Evolutionary conservation across 1,284 basidiomycete species (phyloP).

Genomic region (Anthracocystis walkeri): DNA sequence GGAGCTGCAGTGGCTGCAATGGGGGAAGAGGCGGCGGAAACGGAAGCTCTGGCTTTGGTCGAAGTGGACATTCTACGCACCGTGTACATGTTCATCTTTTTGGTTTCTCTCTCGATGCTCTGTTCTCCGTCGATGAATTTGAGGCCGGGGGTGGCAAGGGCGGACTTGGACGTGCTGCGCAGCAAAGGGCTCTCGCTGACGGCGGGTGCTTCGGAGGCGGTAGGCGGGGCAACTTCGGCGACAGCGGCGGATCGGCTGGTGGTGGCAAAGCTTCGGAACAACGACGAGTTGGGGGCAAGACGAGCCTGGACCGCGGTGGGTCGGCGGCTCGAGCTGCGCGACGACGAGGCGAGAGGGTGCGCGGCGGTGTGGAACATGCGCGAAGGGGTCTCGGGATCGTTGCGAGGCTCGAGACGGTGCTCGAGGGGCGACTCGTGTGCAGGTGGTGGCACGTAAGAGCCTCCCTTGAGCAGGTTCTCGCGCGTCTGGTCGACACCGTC

Average conservation of each 20-base stretch:
- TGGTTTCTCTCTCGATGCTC: conserved; percentile 56
- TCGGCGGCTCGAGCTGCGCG: conserved; percentile 25
- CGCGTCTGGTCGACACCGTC: conserved; percentile 60
- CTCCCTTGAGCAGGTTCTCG: conserved; percentile 55
- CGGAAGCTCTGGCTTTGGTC: conserved; percentile 27
- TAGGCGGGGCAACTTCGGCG: conserved; percentile 33
- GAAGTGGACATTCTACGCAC: conserved; percentile 57
- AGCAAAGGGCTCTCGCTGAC: conserved; percentile 50
- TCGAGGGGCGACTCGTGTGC: conserved; percentile 54
- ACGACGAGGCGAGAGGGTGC: conserved; percentile 37
- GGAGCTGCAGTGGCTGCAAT: conserved; percentile 11
- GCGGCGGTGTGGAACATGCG: conserved; percentile 46
- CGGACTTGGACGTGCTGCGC: conserved; percentile 47
- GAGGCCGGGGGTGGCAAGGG: conserved; percentile 57
- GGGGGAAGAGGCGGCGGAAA: conserved; percentile 16
- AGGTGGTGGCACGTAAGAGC: conserved; percentile 46
- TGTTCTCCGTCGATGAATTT: conserved; percentile 52
- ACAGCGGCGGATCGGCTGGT: conserved; percentile 42
- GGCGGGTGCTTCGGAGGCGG: conserved; percentile 38
- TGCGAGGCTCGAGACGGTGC: conserved; percentile 62
- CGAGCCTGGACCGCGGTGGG: conserved; percentile 53
- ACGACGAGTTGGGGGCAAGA: conserved; percentile 19
- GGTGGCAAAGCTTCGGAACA: conserved; percentile 52
- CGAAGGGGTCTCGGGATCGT: conserved; percentile 45
- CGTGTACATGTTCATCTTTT: conserved; percentile 67